Evolutionary conservation across 257 asterid species (phyloP), one percentile per base, ranked within the genome.

Genomic region (Buddleja alternifolia): DNA sequence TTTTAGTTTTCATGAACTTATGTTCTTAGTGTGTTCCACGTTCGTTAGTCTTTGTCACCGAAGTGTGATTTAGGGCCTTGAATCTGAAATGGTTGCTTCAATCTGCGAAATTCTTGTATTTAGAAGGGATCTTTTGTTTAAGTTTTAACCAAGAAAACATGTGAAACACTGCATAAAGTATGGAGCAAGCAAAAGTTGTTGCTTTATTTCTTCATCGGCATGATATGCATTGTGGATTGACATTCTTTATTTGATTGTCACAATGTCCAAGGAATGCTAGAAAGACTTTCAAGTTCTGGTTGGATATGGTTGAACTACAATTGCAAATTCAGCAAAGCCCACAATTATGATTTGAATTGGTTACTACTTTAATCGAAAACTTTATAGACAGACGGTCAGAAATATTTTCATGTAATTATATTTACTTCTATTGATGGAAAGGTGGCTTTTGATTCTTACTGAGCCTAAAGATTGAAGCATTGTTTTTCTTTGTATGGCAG

Each of bases 181-280:
- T 41, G 36, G 54, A 50, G 66, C 37, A 70, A 73, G 77, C 51
- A 56, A 60, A 45, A 40, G 56, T 54, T 72, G 63, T 34, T 14
- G 8, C 44, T 14, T 69, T 63, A 9, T 40, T 40, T 76, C 0
- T 12, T 2, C 12, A 1, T 12, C 8, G 3, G 12, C 23, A 36
- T 25, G 36, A 16, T 65, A 0, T 40, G 10, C 73, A 57, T 60
- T 9, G 11, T 45, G 21, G 60, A n/a, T 46, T 5, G 5, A n/a
- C 20, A 0, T 32, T 56, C 48, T 41, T 41, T 9, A 7, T 51
- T 47, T 62, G 42, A 63, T 45, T 25, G 2, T 47, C 6, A 24
- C 52, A 63, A 40, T 52, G 42, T 63, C 44, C 42, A 25, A 17
- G 7, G 50, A 25, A 16, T 14, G 48, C 58, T 50, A 36, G 2